These are phyloP conservation scores for Diaporthe ilicicola DNA, from an alignment of 2,329 filamentous ascomycete species.

Conservation along the genomic window DNA sequence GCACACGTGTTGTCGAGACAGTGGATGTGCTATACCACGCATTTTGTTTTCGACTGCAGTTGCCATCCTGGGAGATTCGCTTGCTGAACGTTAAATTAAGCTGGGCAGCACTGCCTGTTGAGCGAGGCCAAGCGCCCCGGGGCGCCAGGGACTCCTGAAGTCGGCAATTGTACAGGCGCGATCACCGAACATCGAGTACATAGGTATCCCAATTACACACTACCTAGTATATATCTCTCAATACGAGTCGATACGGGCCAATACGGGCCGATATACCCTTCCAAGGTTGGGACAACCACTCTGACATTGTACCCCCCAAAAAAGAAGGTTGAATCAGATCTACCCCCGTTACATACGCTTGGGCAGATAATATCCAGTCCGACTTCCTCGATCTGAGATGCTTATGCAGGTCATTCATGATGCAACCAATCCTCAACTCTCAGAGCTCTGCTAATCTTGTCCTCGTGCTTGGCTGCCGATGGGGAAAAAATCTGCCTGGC, in stretches of 20 bases:
- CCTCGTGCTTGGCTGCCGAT: neutral
- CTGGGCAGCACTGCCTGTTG: neutral
- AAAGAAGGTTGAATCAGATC: too few relatives aligned
- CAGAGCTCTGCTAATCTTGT: neutral
- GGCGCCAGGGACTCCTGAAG: conserved; percentile 14
- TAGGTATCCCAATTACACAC: too few relatives aligned
- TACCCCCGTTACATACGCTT: too few relatives aligned
- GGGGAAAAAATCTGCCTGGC: neutral
- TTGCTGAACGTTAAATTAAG: neutral
- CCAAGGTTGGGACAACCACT: too few relatives aligned
- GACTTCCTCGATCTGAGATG: conserved; percentile 1
- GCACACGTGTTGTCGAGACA: too few relatives aligned
- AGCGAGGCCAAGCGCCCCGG: neutral
- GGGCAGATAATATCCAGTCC: neutral
- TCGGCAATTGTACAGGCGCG: neutral
- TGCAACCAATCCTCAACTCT: neutral
- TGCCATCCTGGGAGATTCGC: neutral
- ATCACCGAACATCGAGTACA: neutral
- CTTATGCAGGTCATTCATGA: conserved; percentile 8
- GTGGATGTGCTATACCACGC: neutral
- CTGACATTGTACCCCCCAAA: neutral
- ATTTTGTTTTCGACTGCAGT: too few relatives aligned
- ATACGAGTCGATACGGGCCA: neutral
- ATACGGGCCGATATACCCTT: too few relatives aligned
- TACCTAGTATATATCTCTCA: neutral